Evolutionary conservation across 202 grass and related monocot genomes (phyloP), one percentile per base, ranked within the genome.

Genomic region (Zoysia matrella): DNA sequence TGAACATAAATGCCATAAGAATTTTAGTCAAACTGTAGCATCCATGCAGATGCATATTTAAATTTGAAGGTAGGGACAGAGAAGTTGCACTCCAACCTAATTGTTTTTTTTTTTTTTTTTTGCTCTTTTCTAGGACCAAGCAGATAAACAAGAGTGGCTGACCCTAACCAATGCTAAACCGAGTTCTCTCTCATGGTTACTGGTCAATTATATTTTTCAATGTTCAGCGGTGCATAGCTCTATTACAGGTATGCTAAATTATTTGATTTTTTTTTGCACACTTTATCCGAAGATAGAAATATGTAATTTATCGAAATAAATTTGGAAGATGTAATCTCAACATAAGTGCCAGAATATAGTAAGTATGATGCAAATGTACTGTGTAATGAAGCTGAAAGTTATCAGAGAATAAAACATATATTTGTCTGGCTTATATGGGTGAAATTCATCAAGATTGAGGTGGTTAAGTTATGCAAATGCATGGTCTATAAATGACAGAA

Each of bases 11-110:
- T 15, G 39, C 43, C 15, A 76, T 10, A 50, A 76, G 56, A 30
- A 72, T 65, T 62, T 74, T 77, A 55, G 18, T 72, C 56, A 72
- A 72, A 65, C 15, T 48, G 11, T 9, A 51, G 73, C 10, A 43
- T 44, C 41, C n/a, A 66, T 39, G 51, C 0, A 57, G 52, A 45
- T 61, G 61, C 8, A 63, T 63, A 11, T 63, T 39, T 39, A 1
- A 61, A 30, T 61, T 30, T 61, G 7, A 61, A 61, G 1, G 58
- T 40, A 63, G 30, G 8, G 30, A 36, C 30, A 36, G 30, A 36
- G 30, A 36, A 36, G 30, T 36, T 8, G 56, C 56, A 60, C 16
- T 40, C 40, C 22, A 4, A 39, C 22, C 30, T 2, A 36, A 10
- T 60, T 63, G 9, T 9, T 40, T 3, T 11, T 63, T 63, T 4